Percentiles rank a stretch among this genome's conserved stretches.
Conservation (phyloP, 75 land plant species). For the Selaginella tamariscina region DNA sequence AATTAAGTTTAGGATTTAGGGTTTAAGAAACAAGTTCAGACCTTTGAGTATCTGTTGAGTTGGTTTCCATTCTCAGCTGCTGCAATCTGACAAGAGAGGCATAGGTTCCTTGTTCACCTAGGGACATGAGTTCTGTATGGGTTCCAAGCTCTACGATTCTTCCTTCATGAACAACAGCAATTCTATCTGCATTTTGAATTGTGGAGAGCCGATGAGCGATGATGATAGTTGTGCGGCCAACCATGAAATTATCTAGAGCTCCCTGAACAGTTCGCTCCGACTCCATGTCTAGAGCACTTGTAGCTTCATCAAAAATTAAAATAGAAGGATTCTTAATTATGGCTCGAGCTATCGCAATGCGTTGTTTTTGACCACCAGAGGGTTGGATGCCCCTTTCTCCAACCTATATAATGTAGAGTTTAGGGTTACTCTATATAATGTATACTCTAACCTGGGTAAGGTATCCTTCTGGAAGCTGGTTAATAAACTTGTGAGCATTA, state of each 20-base stretch:
- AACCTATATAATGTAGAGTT: slow-evolving; percentile 13
- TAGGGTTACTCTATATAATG: not conserved
- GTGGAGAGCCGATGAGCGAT: slow-evolving; percentile 29
- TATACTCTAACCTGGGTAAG: slow-evolving; percentile 21
- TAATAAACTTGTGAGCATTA: slow-evolving; percentile 45
- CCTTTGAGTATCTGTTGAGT: not conserved
- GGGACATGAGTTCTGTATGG: slow-evolving; percentile 30
- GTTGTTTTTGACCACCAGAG: slow-evolving; percentile 35
- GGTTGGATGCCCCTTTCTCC: slow-evolving; percentile 35
- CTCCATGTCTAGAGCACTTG: slow-evolving; percentile 33
- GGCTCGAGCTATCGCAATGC: slow-evolving; percentile 37
- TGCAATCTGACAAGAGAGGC: slow-evolving; percentile 30
- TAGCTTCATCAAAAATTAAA: slow-evolving; percentile 35
- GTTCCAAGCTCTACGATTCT: slow-evolving; percentile 25
- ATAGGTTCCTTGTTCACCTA: slow-evolving; percentile 32
- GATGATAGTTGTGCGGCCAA: slow-evolving; percentile 28
- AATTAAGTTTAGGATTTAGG: not conserved
- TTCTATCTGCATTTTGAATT: slow-evolving; percentile 23
- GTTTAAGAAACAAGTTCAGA: not conserved
- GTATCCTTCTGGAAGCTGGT: slow-evolving; percentile 41
- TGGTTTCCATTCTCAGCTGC: not conserved
- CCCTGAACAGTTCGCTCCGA: slow-evolving; percentile 34
- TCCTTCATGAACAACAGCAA: slow-evolving; percentile 32
- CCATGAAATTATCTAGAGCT: slow-evolving; percentile 31
- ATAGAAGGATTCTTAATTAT: slow-evolving; percentile 32